Evolutionary conservation across 805 yeast genomes (phyloP), one percentile per base, ranked within the genome.

Genomic region (Isabelozyma gotoi): DNA sequence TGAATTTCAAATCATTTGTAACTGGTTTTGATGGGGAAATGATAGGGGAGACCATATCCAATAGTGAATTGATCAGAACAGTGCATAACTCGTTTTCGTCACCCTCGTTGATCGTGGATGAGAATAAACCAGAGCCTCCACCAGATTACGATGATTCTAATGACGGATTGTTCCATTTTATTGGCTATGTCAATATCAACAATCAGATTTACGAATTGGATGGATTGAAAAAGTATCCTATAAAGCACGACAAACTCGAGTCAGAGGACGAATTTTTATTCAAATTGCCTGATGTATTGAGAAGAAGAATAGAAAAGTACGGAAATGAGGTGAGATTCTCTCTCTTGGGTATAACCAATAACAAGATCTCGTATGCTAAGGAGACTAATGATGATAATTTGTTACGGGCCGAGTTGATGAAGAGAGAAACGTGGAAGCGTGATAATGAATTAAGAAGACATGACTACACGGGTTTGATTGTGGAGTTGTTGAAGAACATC

Each of bases 41-140:
- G 57, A 67, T 76, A 31, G 88, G 88, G 4, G 88, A 83, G 42
- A 73, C 83, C 2, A 68, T 83, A 32, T 72, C 82, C 11, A 80
- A 79, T 55, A 78, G 83, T 33, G 84, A 81, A 19, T 59, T 68
- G 40, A 78, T 83, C 36, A 65, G 86, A 38, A 50, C 60, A 7
- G 76, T 74, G 4, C 88, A 83, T 58, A 83, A 83, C 58, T 79
- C 85, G 16, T 82, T 83, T 59, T 66, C 81, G 2, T 57, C 79
- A 1, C 86, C 88, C 7, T 60, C 67, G 29, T 68, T 79, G 27
- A 73, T 80, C 39, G 66, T 72, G 5, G 78, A 74, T 51, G 83
- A 76, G 20, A 71, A 64, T 21, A 43, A 50, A 27, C 39, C 46
- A 7, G 46, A 45, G 24, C 52, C 57, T 4, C 47, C 51, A 1